Evolutionary conservation across 2,329 filamentous ascomycete genomes (phyloP).

Genomic region (Aspergillus sclerotialis): DNA sequence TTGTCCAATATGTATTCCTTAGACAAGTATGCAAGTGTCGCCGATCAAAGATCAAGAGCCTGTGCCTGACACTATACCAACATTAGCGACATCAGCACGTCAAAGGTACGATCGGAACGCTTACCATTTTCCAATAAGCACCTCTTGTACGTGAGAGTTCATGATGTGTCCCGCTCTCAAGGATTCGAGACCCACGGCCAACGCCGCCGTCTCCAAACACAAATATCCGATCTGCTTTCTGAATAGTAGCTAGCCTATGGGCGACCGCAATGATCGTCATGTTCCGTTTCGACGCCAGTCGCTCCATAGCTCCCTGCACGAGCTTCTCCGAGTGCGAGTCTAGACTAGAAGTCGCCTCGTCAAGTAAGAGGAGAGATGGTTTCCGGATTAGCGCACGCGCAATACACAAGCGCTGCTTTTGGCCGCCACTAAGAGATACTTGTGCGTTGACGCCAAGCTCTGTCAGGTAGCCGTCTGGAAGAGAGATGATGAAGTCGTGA

Average conservation of each 20-base stretch:
- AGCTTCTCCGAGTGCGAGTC: constrained; percentile 61
- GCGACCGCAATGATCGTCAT: constrained; percentile 67
- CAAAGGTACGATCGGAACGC: constrained; percentile 11
- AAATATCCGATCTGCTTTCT: constrained; percentile 73
- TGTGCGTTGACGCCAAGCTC: constrained; percentile 43
- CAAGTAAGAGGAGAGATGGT: constrained; percentile 48
- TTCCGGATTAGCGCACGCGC: constrained; percentile 49
- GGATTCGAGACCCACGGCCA: constrained; percentile 36
- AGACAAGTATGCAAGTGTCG: too few relatives aligned
- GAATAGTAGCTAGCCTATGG: constrained; percentile 68
- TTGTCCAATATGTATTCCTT: too few relatives aligned
- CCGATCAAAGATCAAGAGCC: constrained; percentile 21
- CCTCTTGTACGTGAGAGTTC: constrained; percentile 48
- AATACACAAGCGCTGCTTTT: constrained; percentile 51
- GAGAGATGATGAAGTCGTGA: constrained; percentile 45
- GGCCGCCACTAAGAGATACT: constrained; percentile 46
- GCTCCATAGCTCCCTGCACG: constrained; percentile 63
- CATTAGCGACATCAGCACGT: constrained; percentile 6
- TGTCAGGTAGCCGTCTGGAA: constrained; percentile 47
- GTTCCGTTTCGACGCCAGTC: constrained; percentile 47
- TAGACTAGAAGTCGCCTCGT: constrained; percentile 54
- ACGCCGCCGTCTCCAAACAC: constrained; percentile 59
- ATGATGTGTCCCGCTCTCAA: constrained; percentile 54
- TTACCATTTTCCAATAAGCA: constrained; percentile 49
- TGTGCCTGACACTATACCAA: constrained; percentile 20